These are phyloP conservation scores for Lactifluus volemus DNA, from an alignment of 768 basidiomycete genomes.

Conservation along the genomic window DNA sequence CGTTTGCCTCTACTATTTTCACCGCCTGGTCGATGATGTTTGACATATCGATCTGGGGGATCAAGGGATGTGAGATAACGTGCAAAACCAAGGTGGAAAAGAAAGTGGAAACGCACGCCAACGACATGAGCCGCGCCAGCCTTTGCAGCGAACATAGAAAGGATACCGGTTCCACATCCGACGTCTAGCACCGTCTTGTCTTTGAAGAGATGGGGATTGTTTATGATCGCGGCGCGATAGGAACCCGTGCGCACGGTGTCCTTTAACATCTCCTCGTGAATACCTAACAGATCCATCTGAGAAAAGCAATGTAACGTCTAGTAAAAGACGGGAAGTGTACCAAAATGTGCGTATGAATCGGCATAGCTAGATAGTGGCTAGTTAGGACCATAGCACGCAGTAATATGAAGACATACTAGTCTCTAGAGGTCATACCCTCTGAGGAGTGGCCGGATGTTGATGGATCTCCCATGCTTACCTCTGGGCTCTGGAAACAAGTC, in stretches of 20 bases:
- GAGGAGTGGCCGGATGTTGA: conserved; percentile 1
- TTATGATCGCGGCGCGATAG: conserved; percentile 89
- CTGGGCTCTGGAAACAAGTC: background rate
- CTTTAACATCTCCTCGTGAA: conserved; percentile 99
- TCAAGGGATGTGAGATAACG: background rate
- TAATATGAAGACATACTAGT: conserved; percentile 54
- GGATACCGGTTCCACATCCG: conserved; percentile 95
- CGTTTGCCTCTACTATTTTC: conserved; percentile 94
- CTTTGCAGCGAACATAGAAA: conserved; percentile 97
- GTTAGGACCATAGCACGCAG: background rate
- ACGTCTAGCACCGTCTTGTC: conserved; percentile 97
- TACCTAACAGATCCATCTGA: conserved; percentile 43
- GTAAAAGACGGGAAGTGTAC: conserved; percentile 34
- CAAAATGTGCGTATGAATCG: conserved; percentile 93
- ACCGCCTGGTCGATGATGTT: conserved; percentile 99
- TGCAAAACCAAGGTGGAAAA: background rate
- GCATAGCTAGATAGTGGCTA: conserved; percentile 57
- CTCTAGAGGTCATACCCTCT: conserved; percentile 66
- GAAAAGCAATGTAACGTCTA: background rate
- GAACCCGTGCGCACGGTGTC: conserved; percentile 91
- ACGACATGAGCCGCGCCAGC: conserved; percentile 92
- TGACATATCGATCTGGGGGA: conserved; percentile 90
- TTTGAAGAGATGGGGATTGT: conserved; percentile 93
- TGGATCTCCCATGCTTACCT: conserved; percentile 4
- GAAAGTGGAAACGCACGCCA: conserved; percentile 47